Base-by-base conservation (phyloP, 192 early-diverging fungal species). In the Umbelopsis ramanniana region DNA sequence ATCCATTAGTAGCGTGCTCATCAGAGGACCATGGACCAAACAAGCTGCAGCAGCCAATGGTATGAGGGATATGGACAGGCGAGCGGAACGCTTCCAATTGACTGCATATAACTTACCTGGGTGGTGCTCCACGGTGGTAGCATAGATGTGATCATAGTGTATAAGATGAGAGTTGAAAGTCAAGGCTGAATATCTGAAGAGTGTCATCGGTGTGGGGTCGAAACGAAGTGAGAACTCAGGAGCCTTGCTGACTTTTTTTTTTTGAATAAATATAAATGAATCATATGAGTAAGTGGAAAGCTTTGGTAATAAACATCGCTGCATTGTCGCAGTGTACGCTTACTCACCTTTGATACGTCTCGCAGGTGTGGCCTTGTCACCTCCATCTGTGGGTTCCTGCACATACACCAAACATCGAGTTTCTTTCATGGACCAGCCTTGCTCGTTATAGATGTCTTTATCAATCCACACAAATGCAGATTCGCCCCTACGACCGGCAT, bases 101-200 rank as follows among this genome's bases (percentile, higher is more conserved):
- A 60, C 33, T 17, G 29, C 29, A 33, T 33, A 17, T 33, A 29
- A 43, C 50, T 68, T 76, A 86, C 88, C 86, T 66, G 88, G 87
- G 63, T 93, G 89, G 35, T 83, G 80, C 73, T 96, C 94, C 6
- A 85, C 74, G 11, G 86, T 75, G 46, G 82, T 85, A 15, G 92
- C 86, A 69, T 95, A 94, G 10, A 74, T 67, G 19, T 85, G 79
- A 72, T 97, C 93, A 80, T 93, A 97, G 73, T 97, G 96, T 54
- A 97, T 95, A 33, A 86, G 85, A 76, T 97, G 94, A 54, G 87
- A 88, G 77, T 97, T 97, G 84, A 93, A 97, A 4, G 92, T 93
- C 78, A 96, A 70, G 29, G 96, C 94, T 26, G 94, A 96, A 79
- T 93, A 97, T 37, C 93, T 81, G 78, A 97, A 97, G 37, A 95